Conservation (phyloP, 331 rosid genomes). For the Pyracantha coccinea region DNA sequence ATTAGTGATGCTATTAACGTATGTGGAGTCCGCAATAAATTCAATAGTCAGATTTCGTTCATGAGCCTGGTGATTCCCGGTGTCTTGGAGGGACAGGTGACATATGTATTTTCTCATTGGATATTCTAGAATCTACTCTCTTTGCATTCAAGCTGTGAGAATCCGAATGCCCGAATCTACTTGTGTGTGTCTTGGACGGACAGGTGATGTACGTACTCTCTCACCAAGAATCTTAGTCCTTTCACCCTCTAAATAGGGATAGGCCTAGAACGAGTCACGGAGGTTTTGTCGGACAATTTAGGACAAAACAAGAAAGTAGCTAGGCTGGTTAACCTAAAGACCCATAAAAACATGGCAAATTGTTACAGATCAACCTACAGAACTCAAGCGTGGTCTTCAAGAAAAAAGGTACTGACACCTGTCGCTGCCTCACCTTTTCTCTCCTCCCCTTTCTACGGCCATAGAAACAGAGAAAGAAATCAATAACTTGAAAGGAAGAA, state of each 20-base stretch:
- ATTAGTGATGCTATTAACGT: neutral
- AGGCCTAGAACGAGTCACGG: constrained; percentile 7
- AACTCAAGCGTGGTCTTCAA: constrained; percentile 5
- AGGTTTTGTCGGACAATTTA: constrained; percentile 19
- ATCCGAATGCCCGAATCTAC: too few relatives aligned
- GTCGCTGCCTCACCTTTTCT: constrained; percentile 1
- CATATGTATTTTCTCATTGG: too few relatives aligned
- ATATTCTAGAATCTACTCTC: too few relatives aligned
- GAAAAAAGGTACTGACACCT: neutral
- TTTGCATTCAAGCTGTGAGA: too few relatives aligned
- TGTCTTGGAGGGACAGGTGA: too few relatives aligned
- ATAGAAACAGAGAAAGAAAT: neutral
- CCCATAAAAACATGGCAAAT: neutral
- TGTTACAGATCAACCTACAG: too few relatives aligned
- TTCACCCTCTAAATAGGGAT: neutral
- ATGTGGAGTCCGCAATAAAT: neutral
- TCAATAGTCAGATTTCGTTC: neutral
- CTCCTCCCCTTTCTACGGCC: neutral
- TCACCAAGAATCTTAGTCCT: neutral
- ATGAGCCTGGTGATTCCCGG: too few relatives aligned
- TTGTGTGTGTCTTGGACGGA: too few relatives aligned
- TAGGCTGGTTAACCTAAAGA: neutral
- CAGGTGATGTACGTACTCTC: too few relatives aligned
- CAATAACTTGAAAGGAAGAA: neutral
- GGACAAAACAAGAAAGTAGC: neutral